Conservation (phyloP, 257 asterid species). For the Capsicum rhomboideum region DNA sequence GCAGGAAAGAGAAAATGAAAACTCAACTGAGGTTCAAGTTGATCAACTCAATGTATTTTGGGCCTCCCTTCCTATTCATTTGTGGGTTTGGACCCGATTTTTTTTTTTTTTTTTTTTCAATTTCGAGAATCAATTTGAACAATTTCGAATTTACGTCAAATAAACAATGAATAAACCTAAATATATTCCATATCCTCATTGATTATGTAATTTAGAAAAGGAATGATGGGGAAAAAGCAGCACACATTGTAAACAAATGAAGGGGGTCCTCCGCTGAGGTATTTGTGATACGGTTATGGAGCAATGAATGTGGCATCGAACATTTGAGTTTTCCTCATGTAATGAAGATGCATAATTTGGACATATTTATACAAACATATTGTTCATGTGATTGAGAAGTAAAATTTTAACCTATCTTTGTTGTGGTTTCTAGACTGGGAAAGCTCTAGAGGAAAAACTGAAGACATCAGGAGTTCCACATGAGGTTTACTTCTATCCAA, state of each 20-base stretch:
- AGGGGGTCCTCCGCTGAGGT: background rate
- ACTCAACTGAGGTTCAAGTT: background rate
- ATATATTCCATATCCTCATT: background rate
- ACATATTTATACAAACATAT: background rate
- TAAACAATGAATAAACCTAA: too few species aligned
- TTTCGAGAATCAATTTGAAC: too few species aligned
- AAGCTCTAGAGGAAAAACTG: conserved; percentile 77
- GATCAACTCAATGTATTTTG: background rate
- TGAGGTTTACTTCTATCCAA: conserved; percentile 77
- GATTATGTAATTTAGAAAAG: background rate
- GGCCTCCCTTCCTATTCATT: too few species aligned
- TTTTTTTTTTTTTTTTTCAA: too few species aligned
- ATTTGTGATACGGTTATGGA: background rate
- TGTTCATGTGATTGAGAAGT: background rate
- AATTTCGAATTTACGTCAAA: too few species aligned
- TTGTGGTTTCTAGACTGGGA: conserved; percentile 51
- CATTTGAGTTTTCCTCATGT: background rate
- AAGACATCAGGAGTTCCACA: conserved; percentile 64
- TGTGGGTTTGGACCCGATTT: too few species aligned
- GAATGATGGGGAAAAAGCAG: background rate
- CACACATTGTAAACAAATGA: background rate
- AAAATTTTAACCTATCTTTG: background rate
- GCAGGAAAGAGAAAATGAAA: background rate
- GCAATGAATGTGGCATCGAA: background rate
- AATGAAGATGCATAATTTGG: background rate